A percentile compares a stretch with the other conserved stretches of the same genome.
Conservation (phyloP, 2,329 filamentous ascomycete genomes). For the Seiridium cupressi region DNA sequence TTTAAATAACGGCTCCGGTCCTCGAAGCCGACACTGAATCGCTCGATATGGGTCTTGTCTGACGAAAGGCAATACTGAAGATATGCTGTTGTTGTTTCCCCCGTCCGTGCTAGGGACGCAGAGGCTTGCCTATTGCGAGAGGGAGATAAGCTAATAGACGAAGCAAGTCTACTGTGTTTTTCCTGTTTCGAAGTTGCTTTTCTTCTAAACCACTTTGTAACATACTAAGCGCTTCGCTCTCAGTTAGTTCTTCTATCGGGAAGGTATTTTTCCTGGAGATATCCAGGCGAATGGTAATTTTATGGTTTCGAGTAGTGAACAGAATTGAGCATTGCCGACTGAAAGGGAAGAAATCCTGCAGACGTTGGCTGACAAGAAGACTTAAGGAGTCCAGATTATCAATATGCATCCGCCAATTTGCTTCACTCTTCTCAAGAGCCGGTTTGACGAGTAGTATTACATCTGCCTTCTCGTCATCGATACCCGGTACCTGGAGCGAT, state of each 20-base stretch:
- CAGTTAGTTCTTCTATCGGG: not conserved
- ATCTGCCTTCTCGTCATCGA: slow-evolving; percentile 30
- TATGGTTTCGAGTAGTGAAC: slow-evolving; percentile 2
- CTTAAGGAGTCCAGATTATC: slow-evolving; percentile 41
- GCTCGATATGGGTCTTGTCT: not conserved
- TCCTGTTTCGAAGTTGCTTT: not conserved
- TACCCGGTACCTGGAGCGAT: slow-evolving; percentile 21
- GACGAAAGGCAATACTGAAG: not conserved
- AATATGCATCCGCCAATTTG: slow-evolving; percentile 39
- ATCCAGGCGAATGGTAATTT: not conserved
- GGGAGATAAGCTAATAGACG: not conserved
- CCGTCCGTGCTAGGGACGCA: not conserved
- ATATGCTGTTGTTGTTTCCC: not conserved
- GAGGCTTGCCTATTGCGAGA: slow-evolving; percentile 11
- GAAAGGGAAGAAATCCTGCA: not conserved
- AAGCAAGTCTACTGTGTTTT: not conserved
- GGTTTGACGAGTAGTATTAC: slow-evolving; percentile 32
- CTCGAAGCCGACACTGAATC: not conserved
- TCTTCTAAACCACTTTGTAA: not conserved
- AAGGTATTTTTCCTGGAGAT: not conserved
- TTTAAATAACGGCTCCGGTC: not conserved
- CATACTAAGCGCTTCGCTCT: not conserved
- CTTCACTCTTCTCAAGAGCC: slow-evolving; percentile 22
- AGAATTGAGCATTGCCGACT: slow-evolving; percentile 3
- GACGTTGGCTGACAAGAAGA: not conserved